Evolutionary conservation across 2,329 filamentous ascomycete species (phyloP), one percentile per base, ranked within the genome.

Genomic region (Pleurostoma richardsiae): DNA sequence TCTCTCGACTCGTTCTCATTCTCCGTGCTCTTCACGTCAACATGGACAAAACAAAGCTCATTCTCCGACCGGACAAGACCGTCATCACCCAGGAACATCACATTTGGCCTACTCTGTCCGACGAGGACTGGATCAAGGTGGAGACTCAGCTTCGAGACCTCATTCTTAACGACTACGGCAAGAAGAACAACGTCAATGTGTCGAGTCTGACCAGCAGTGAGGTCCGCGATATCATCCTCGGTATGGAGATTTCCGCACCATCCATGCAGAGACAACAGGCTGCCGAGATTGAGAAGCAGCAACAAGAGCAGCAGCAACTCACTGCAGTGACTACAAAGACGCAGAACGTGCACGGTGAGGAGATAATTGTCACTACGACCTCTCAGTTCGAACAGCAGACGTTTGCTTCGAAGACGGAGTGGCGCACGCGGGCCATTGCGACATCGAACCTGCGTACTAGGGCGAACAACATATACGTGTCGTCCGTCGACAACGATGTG

Each of bases 131-230:
- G 94, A 94, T 99, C 70, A 96, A 96, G 80, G 90, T 99, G n/a
- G 94, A 99, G 76, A 90, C 90, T 41, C 89, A 95, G 63, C 75
- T 99, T 39, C 86, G 94, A 65, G 94, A 99, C 74, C 74, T 99
- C 54, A 99, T 99, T 59, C 65, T 99, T 56, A 96, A 97, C 56
- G 94, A 99, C 64, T 99, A 99, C 64, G 94, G 94, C 63, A 99
- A 97, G 81, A 99, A 99, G 80, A 99, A 99, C 76, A 99, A 97
- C 58, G 94, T 99, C 73, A 99, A 99, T 59, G 92, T 94, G 10
- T 95, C 95, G 11, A 96, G 90, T 65, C 77, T 99, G 69, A 99
- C 94, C 1, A 96, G 84, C 63, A 96, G 88, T 59, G 94, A 99
- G 80, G 94, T 99, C 43, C 85, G 94, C 58, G 94, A 99, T 62